A percentile compares a stretch with the other conserved stretches of the same genome.
phyloP scores from a whole-genome alignment of 1,284 basidiomycete genomes.

The Moesziomyces globuligerus region DNA sequence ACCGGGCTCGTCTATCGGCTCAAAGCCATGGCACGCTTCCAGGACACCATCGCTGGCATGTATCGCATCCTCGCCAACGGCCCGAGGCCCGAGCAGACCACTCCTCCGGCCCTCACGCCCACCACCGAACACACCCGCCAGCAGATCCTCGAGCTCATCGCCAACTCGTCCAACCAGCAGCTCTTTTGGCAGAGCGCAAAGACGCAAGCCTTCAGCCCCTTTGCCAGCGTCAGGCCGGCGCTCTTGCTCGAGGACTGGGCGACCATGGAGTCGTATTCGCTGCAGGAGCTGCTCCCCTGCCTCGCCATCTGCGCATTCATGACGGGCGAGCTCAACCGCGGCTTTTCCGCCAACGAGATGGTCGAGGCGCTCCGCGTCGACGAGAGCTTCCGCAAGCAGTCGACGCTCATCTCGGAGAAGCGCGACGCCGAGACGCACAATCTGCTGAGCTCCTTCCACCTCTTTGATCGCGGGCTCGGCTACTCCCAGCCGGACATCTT shows the following conservation, averaged over 20 bases:
- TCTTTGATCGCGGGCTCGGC: conserved; percentile 46
- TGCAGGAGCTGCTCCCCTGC: conserved; percentile 32
- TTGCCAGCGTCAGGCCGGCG: conserved; percentile 35
- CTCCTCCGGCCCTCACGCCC: conserved; percentile 4
- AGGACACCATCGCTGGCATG: conserved; percentile 38
- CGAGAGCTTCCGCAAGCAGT: conserved; percentile 12
- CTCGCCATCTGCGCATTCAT: conserved; percentile 40
- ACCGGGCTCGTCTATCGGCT: conserved; percentile 43
- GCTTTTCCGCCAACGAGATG: conserved; percentile 45
- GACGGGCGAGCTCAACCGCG: conserved; percentile 41
- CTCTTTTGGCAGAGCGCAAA: conserved; percentile 31
- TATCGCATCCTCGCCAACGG: conserved; percentile 39
- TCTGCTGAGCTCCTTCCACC: conserved; percentile 37
- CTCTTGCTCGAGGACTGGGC: conserved; percentile 45
- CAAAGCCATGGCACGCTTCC: conserved; percentile 37
- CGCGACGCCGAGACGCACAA: conserved; percentile 27
- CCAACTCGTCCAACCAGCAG: conserved; percentile 18
- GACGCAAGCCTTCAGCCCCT: conserved; percentile 31
- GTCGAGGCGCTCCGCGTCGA: conserved; percentile 22
- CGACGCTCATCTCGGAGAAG: conserved; percentile 15
- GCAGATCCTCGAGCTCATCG: conserved; percentile 29
- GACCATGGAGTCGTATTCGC: conserved; percentile 41
- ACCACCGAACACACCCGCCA: conserved; percentile 30
- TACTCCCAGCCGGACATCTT: conserved; percentile 40
- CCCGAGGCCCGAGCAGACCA: conserved; percentile 5